These are phyloP conservation scores for Trichosporon asahii DNA, from an alignment of 1,284 basidiomycete genomes.

Conservation along the genomic window DNA sequence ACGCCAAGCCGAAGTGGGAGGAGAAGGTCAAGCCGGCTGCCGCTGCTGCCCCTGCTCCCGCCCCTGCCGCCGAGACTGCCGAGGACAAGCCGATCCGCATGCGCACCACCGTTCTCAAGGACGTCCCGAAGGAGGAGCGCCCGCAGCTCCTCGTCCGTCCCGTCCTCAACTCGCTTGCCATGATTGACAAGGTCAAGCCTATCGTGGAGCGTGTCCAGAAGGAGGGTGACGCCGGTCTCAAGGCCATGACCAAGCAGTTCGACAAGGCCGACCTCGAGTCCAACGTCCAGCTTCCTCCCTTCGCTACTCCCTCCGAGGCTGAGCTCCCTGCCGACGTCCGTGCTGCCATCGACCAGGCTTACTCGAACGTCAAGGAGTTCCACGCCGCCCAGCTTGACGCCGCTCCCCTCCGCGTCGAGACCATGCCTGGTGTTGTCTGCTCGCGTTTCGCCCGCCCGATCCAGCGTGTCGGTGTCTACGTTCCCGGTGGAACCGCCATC, in stretches of 20 bases:
- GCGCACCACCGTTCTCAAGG: constrained; percentile 65
- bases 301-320: constrained; percentile 54
- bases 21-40: constrained; percentile 36
- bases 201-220: constrained; percentile 84
- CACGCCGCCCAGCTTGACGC: constrained; percentile 77
- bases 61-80: constrained; percentile 38
- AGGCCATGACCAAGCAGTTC: constrained; percentile 88
- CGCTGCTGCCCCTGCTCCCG: constrained; percentile 31
- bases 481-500: constrained; percentile 95
- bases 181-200: constrained; percentile 91
- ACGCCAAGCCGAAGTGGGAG: constrained; percentile 86
- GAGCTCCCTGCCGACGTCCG: constrained; percentile 64
- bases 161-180: constrained; percentile 86
- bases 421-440: constrained; percentile 96
- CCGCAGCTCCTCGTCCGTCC: constrained; percentile 77
- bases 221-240: constrained; percentile 81
- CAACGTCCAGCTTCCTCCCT: constrained; percentile 54
- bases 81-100: constrained; percentile 61
- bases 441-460: constrained; percentile 91
- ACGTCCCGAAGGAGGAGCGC: constrained; percentile 60
- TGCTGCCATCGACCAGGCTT: constrained; percentile 85
- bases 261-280: constrained; percentile 64
- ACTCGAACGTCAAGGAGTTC: constrained; percentile 86
- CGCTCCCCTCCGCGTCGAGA: constrained; percentile 78
- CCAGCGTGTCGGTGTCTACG: constrained; percentile 91